These are phyloP conservation scores for Pleurotus djamor DNA, from an alignment of 768 basidiomycete genomes.

Conservation along the genomic window DNA sequence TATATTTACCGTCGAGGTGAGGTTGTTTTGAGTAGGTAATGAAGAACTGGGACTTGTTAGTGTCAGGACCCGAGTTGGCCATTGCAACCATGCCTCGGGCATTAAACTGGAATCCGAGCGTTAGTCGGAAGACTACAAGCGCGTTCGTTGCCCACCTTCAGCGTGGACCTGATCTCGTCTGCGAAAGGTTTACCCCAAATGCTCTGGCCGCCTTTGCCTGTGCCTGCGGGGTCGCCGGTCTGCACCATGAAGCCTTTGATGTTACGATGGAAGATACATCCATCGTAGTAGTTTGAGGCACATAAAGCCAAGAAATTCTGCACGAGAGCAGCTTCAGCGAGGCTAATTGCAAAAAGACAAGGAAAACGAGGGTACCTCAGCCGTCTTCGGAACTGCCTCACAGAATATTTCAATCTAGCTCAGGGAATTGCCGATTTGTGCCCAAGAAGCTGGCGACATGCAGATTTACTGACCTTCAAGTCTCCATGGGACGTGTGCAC, in stretches of 20 bases:
- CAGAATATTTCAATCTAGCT: slow-evolving; percentile 92
- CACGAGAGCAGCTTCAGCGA: slow-evolving; percentile 11
- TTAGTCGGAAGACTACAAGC: slow-evolving; percentile 19
- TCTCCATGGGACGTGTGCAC: slow-evolving; percentile 94
- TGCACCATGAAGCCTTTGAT: slow-evolving; percentile 98
- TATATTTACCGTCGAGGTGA: slow-evolving; percentile 92
- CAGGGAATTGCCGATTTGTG: neutral
- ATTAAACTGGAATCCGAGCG: slow-evolving; percentile 69
- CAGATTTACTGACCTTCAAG: slow-evolving; percentile 62
- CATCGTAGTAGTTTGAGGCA: slow-evolving; percentile 85
- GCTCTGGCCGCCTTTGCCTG: slow-evolving; percentile 96
- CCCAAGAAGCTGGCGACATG: too few relatives aligned
- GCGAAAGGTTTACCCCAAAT: slow-evolving; percentile 92
- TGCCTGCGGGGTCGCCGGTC: slow-evolving; percentile 84
- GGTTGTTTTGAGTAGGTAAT: slow-evolving; percentile 90
- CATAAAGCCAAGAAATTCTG: slow-evolving; percentile 96
- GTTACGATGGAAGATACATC: slow-evolving; percentile 87
- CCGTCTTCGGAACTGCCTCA: slow-evolving; percentile 92
- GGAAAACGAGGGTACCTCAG: slow-evolving; percentile 58
- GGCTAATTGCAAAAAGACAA: slow-evolving; percentile 5
- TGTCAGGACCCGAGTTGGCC: slow-evolving; percentile 95
- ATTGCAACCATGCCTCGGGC: slow-evolving; percentile 93
- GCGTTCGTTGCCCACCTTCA: slow-evolving; percentile 65
- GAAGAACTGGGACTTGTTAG: slow-evolving; percentile 92
- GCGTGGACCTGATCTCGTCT: slow-evolving; percentile 91